Conservation (phyloP, 1,284 basidiomycete species). For the Filobasidium uniguttulatum region DNA sequence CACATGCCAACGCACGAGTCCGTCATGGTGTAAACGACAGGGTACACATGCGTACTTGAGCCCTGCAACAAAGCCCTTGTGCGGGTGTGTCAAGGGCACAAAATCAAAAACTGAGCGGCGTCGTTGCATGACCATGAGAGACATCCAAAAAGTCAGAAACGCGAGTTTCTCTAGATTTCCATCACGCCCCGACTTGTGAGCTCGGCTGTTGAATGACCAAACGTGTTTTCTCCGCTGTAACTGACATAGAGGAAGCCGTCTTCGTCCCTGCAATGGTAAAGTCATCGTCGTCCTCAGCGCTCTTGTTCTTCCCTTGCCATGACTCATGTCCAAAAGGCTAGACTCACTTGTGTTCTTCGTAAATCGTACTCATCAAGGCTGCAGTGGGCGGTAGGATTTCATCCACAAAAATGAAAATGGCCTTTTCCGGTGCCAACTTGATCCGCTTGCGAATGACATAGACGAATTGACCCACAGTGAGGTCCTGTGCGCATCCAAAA, state of each 20-base stretch:
- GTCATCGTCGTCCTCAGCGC: background rate
- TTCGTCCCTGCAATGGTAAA: constrained; percentile 54
- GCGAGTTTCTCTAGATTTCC: no score
- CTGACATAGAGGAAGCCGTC: constrained; percentile 92
- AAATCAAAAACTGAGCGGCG: no score
- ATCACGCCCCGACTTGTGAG: no score
- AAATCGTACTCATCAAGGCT: constrained; percentile 96
- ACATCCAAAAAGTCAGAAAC: no score
- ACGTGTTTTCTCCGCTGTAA: constrained; percentile 94
- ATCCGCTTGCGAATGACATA: constrained; percentile 99
- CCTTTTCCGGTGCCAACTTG: constrained; percentile 99
- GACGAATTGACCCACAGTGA: constrained; percentile 97
- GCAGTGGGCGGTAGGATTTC: constrained; percentile 97
- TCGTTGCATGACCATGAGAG: no score
- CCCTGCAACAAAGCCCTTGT: no score
- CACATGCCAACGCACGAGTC: no score
- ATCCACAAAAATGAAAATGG: constrained; percentile 98
- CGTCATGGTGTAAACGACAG: no score
- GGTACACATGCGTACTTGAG: no score
- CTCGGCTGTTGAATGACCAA: no score
- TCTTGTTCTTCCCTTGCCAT: constrained; percentile 6
- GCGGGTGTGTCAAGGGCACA: no score
- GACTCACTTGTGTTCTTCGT: constrained; percentile 90
- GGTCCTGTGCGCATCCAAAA: constrained; percentile 48
- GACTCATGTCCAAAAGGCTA: background rate